These are phyloP conservation scores for Pyrenula massariospora DNA, from an alignment of 495 filamentous ascomycete species.

Conservation along the genomic window DNA sequence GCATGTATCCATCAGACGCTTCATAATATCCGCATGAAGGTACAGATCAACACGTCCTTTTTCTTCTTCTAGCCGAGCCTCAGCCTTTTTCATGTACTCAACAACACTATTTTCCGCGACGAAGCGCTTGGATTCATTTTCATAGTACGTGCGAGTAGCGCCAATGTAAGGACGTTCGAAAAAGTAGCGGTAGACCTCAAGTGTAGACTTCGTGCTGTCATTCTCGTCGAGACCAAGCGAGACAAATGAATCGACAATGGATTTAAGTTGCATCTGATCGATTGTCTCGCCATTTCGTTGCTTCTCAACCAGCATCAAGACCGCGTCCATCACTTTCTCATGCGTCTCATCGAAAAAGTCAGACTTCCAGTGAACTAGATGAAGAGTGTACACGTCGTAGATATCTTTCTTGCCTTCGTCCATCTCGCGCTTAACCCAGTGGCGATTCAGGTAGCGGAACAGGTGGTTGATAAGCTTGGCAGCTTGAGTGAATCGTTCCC, in stretches of 20 bases:
- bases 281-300: constrained; percentile 97
- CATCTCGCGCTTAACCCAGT: constrained; percentile 99
- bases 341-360: constrained; percentile 80
- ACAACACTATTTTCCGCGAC: constrained; percentile 95
- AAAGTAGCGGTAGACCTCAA: constrained; percentile 84
- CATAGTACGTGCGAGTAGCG: constrained; percentile 76
- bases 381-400: constrained; percentile 94
- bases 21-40: constrained; percentile 76
- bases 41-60: constrained; percentile 90
- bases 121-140: constrained; percentile 86
- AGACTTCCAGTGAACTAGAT: constrained; percentile 86
- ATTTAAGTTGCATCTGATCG: constrained; percentile 92
- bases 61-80: constrained; percentile 82
- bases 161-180: constrained; percentile 89
- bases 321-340: constrained; percentile 84
- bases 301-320: constrained; percentile 91
- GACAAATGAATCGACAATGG: constrained; percentile 93
- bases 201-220: constrained; percentile 83
- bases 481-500: constrained; percentile 87
- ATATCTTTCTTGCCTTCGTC: constrained; percentile 98
- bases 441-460: constrained; percentile 92
- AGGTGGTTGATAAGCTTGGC: constrained; percentile 96
- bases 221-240: constrained; percentile 89
- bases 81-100: constrained; percentile 99
- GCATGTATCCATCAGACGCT: constrained; percentile 74